Base-by-base conservation (phyloP, 805 yeast genomes). In the Candida caryicola region DNA sequence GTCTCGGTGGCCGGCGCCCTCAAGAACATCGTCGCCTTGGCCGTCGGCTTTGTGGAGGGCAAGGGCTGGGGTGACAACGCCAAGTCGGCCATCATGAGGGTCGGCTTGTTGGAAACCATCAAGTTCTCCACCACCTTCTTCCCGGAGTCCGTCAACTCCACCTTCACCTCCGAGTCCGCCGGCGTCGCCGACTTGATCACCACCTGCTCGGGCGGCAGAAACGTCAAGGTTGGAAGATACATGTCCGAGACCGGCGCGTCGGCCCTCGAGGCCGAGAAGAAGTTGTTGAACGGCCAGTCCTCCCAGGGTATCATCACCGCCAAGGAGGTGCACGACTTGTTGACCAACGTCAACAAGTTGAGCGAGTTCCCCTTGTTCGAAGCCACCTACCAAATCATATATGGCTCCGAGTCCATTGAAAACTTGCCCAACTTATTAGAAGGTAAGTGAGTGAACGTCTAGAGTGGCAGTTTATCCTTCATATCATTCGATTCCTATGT, bases 31-130 rank as follows among this genome's bases (percentile, higher is more conserved):
- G 74, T 69, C 33, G 74, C 74, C 29, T 57, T 64, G 34, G 69
- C 72, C 6, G 74, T 68, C 17, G 74, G 74, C 17, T 66, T 69
- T 40, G 74, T 69, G 30, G 74, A 68, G 50, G 74, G 74, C 29
- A 58, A 59, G 39, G 73, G 73, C 33, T 69, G 74, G 74, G 74
- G 74, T 50, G 74, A 69, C 57, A 69, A 69, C 41, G 74, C 74
- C 44, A 69, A 69, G 57, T 60, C 73, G 27, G 74, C 74, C 31
- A 60, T 69, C 47, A 69, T 69, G 74, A 62, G 74, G 55, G 59
- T 69, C 39, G 74, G 74, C 3, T 49, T 69, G 32, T 52, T 62
- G 42, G 74, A 69, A 50, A 68, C 57, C 39, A 67, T 69, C 48
- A 66, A 63, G 48, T 69, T 69, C 45, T 66, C 74, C 3, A 26